Percentiles rank a stretch among this genome's conserved stretches.
Conservation (phyloP, 2,329 filamentous ascomycete genomes). For the Ophiostoma perfectum region DNA sequence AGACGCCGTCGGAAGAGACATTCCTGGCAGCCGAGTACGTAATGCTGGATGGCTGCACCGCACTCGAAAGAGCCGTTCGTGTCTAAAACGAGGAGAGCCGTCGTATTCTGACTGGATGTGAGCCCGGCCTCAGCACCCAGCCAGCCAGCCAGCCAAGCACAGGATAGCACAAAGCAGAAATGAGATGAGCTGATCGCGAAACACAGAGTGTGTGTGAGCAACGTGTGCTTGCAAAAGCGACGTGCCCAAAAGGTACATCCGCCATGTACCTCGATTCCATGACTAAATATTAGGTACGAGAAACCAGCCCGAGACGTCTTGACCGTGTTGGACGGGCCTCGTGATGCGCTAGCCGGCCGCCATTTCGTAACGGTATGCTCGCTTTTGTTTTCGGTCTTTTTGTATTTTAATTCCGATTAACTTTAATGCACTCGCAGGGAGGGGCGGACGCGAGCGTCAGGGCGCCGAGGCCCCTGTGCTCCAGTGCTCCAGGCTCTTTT, state of each 20-base stretch:
- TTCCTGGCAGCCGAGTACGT: neutral
- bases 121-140: neutral
- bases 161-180: neutral
- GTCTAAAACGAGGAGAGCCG: conserved; percentile 6
- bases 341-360: conserved; percentile 24
- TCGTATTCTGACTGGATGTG: conserved; percentile 3
- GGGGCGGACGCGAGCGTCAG: too few species aligned
- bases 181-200: neutral
- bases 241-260: neutral
- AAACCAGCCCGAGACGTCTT: conserved; percentile 24
- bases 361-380: conserved; percentile 30
- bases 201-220: neutral
- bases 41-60: neutral
- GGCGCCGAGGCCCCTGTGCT: too few species aligned
- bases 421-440: too few species aligned
- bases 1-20: neutral
- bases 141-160: too few species aligned
- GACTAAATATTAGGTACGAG: conserved; percentile 33
- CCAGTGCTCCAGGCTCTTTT: too few species aligned
- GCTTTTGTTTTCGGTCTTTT: neutral
- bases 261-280: conserved; percentile 26
- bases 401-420: too few species aligned
- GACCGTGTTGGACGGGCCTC: conserved; percentile 15
- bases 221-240: neutral
- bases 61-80: neutral